These are phyloP conservation scores for Deinandra increscens DNA, from an alignment of 129 eudicot species.

Conservation along the genomic window DNA sequence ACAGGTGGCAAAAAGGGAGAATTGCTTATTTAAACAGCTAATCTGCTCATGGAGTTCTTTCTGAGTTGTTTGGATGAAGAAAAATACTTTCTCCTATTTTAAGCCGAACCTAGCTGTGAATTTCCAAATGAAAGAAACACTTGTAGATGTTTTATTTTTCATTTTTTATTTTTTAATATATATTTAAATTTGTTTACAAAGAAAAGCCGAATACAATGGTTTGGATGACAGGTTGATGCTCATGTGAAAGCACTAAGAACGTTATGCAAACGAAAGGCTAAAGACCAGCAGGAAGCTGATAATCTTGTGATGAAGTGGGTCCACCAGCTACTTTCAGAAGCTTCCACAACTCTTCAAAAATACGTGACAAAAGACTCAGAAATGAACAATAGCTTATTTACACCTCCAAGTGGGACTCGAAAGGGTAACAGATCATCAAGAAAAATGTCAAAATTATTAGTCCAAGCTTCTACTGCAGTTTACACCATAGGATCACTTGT, in stretches of 20 bases:
- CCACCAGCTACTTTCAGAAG: conserved; percentile 64
- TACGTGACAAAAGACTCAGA: conserved; percentile 55
- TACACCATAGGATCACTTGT: conserved; percentile 89
- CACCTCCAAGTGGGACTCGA: conserved; percentile 50
- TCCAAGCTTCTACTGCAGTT: conserved; percentile 59
- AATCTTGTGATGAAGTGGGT: conserved; percentile 69
- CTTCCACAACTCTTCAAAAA: conserved; percentile 52
- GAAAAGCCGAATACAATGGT: not conserved
- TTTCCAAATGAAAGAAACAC: not conserved
- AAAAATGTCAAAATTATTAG: conserved; percentile 35
- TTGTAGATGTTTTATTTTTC: no score
- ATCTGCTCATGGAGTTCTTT: not conserved
- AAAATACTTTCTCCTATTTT: no score
- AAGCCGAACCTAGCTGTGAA: no score
- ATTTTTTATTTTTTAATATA: no score
- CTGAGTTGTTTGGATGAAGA: no score
- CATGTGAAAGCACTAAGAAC: conserved; percentile 92
- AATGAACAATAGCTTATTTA: conserved; percentile 43
- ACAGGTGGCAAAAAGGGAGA: not conserved
- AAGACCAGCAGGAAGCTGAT: conserved; percentile 66
- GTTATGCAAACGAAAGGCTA: conserved; percentile 76
- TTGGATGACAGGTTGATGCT: conserved; percentile 78
- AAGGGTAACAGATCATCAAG: conserved; percentile 43
- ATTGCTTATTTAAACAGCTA: no score
- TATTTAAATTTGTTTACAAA: not conserved